phyloP scores from a whole-genome alignment of 257 asterid species.

The Verbena officinalis region DNA sequence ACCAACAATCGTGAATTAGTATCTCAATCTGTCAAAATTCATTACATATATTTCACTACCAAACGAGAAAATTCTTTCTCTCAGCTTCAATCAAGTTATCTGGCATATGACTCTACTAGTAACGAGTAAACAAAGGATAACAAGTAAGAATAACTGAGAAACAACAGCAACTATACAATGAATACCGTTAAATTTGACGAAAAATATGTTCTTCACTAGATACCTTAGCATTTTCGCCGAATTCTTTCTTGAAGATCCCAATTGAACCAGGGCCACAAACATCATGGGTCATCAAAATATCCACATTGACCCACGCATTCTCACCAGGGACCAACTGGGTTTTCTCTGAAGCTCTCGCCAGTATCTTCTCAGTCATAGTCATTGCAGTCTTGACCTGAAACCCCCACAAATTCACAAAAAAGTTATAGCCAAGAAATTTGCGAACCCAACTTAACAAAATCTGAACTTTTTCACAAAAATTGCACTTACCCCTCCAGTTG shows the following conservation, averaged over 20 bases:
- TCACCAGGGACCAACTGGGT: constrained; percentile 81
- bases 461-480: constrained; percentile 7
- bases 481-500: constrained; percentile 70
- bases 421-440: constrained; percentile 27
- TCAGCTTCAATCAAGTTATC: constrained; percentile 2
- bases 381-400: constrained; percentile 81
- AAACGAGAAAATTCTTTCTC: not conserved
- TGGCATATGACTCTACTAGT: not conserved
- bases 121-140: not conserved
- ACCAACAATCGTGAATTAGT: not conserved
- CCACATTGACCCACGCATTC: constrained; percentile 86
- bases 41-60: too few relatives aligned
- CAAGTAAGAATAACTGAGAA: not conserved
- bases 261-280: constrained; percentile 85
- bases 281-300: constrained; percentile 94
- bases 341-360: constrained; percentile 84
- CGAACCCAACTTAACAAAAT: constrained; percentile 8
- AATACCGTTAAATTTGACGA: not conserved
- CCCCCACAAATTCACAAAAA: constrained; percentile 4
- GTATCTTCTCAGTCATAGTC: constrained; percentile 95
- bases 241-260: constrained; percentile 88
- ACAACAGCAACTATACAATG: not conserved
- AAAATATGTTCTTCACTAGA: not conserved
- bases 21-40: constrained; percentile 3
- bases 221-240: constrained; percentile 94